Percentiles rank a stretch among this genome's conserved stretches.
Evolutionary conservation across 805 yeast genomes (phyloP).

Genomic region (Zygoascus tannicola): DNA sequence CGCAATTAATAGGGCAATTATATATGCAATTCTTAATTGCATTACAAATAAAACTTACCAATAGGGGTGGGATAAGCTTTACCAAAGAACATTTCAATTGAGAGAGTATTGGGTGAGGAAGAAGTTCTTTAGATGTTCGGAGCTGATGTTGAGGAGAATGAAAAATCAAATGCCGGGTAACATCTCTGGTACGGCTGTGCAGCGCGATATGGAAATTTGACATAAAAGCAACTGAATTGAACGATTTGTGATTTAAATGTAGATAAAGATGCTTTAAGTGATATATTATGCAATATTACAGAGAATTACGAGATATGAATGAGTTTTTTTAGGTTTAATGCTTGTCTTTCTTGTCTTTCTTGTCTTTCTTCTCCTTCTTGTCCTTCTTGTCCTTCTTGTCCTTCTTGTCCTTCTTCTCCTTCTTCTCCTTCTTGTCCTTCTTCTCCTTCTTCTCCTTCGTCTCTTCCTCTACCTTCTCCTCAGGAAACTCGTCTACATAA

Average conservation of each 20-base stretch:
- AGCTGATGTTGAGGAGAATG: not conserved
- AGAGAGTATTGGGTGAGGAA: not conserved
- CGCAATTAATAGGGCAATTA: not conserved
- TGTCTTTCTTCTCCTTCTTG: conserved; percentile 6
- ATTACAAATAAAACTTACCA: conserved; percentile 1
- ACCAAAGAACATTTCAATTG: conserved; percentile 3
- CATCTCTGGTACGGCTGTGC: not conserved
- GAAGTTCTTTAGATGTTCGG: not conserved
- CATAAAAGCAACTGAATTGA: too few species aligned
- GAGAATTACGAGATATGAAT: too few species aligned
- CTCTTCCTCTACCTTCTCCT: conserved; percentile 14
- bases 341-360: conserved; percentile 11
- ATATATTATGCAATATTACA: too few species aligned
- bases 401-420: conserved; percentile 7
- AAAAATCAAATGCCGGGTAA: not conserved
- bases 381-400: conserved; percentile 6
- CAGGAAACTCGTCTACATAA: conserved; percentile 11
- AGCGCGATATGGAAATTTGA: too few species aligned
- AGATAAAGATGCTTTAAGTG: too few species aligned
- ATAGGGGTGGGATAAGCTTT: conserved; percentile 6
- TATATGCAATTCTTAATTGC: not conserved
- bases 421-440: conserved; percentile 10
- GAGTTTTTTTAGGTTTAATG: conserved; percentile 14
- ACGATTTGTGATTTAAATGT: too few species aligned
- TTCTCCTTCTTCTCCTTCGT: conserved; percentile 12